phyloP scores from a whole-genome alignment of 257 asterid species.

The Datura wrightii region DNA sequence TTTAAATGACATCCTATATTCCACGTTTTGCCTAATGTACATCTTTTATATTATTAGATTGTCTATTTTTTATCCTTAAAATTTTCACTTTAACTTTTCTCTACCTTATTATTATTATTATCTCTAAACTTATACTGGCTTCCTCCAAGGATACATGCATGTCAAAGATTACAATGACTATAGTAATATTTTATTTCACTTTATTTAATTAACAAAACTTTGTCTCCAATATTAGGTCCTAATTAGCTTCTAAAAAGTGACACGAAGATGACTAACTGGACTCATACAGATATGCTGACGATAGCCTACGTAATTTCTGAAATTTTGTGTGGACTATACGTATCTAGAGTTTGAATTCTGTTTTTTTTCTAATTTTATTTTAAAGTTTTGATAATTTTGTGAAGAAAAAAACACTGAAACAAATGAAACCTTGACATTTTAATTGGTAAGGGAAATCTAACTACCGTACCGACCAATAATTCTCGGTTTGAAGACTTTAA shows the following conservation, averaged over 20 bases:
- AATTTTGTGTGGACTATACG: not conserved
- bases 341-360: not conserved
- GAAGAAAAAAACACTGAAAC: slow-evolving; percentile 42
- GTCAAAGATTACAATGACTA: slow-evolving; percentile 3
- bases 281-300: slow-evolving; percentile 20
- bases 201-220: not conserved
- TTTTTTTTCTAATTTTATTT: not conserved
- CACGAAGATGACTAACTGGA: slow-evolving; percentile 25
- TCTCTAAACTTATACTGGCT: not conserved
- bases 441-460: slow-evolving; percentile 69
- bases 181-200: not conserved
- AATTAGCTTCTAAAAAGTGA: slow-evolving; percentile 21
- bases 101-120: not conserved
- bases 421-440: slow-evolving; percentile 47
- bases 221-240: not conserved
- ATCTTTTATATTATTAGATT: not conserved
- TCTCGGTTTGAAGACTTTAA: slow-evolving; percentile 44
- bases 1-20: not conserved
- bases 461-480: slow-evolving; percentile 71
- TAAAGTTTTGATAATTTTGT: not conserved
- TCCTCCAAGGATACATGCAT: slow-evolving; percentile 28
- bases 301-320: slow-evolving; percentile 7
- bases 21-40: not conserved
- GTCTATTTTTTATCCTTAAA: not conserved
- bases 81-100: not conserved